Evolutionary conservation across 257 asterid genomes (phyloP).

Genomic region (Nicotiana noctiflora): DNA sequence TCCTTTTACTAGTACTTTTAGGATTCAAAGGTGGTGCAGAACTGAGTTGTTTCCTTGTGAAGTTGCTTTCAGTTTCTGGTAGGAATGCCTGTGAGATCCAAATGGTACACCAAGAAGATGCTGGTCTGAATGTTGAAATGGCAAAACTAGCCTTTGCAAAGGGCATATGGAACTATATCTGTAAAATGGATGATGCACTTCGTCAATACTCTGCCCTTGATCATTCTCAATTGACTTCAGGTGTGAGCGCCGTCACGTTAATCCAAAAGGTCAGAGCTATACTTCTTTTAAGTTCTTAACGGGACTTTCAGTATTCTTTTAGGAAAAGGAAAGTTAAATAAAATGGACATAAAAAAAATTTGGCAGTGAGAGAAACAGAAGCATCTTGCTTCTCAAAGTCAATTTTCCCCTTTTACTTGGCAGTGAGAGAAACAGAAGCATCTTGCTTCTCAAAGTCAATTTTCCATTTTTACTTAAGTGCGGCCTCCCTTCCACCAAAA

Average conservation of each 20-base stretch:
- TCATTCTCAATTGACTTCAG: constrained; percentile 24
- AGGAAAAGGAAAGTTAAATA: background rate
- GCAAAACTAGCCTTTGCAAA: constrained; percentile 78
- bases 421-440: background rate
- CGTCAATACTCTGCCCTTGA: constrained; percentile 42
- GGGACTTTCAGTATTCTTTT: background rate
- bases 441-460: background rate
- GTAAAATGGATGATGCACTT: constrained; percentile 77
- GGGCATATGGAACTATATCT: constrained; percentile 82
- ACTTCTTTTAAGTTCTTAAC: background rate
- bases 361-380: background rate
- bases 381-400: background rate
- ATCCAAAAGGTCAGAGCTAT: constrained; percentile 51
- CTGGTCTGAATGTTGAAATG: constrained; percentile 79
- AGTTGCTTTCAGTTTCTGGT: constrained; percentile 52
- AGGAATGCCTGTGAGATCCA: constrained; percentile 86
- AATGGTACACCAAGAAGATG: constrained; percentile 95
- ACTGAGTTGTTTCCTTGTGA: constrained; percentile 1
- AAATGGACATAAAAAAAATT: background rate
- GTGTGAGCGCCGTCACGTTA: constrained; percentile 21
- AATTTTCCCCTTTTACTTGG: background rate
- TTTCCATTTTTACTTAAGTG: background rate
- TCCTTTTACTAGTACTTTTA: background rate
- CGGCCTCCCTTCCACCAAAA: background rate
- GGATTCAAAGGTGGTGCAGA: constrained; percentile 1